These are phyloP conservation scores for Mycena polygramma DNA, from an alignment of 768 basidiomycete genomes.

Conservation along the genomic window DNA sequence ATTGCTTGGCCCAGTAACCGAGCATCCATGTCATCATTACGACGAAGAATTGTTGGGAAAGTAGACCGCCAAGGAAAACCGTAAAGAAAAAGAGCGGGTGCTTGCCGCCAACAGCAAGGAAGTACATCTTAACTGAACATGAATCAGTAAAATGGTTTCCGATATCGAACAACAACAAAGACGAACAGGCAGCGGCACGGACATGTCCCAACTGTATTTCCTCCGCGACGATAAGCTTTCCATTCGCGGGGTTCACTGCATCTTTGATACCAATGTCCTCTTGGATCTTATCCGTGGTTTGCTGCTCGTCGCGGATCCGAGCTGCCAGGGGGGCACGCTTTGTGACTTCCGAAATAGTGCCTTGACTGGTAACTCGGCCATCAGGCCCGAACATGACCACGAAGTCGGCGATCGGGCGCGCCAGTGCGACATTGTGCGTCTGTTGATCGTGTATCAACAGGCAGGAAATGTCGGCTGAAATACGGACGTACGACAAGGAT, in stretches of 20 bases:
- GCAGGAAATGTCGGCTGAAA: background rate
- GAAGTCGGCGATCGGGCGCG: slow-evolving; percentile 56
- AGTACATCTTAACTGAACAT: slow-evolving; percentile 32
- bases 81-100: slow-evolving; percentile 29
- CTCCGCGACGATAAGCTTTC: slow-evolving; percentile 73
- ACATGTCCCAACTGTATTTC: slow-evolving; percentile 73
- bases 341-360: slow-evolving; percentile 51
- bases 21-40: slow-evolving; percentile 32
- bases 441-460: slow-evolving; percentile 25
- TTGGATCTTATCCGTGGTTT: slow-evolving; percentile 35
- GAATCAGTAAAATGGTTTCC: background rate
- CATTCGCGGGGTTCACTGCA: slow-evolving; percentile 48
- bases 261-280: slow-evolving; percentile 40
- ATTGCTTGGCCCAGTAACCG: slow-evolving; percentile 35
- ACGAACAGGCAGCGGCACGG: slow-evolving; percentile 50
- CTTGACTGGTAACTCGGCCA: slow-evolving; percentile 58
- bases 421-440: slow-evolving; percentile 64
- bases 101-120: slow-evolving; percentile 21
- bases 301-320: slow-evolving; percentile 1
- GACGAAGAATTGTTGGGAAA: slow-evolving; percentile 13
- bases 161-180: background rate
- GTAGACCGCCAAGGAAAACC: slow-evolving; percentile 22
- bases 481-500: slow-evolving; percentile 58
- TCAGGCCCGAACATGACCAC: slow-evolving; percentile 58
- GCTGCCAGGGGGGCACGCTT: slow-evolving; percentile 6